Evolutionary conservation across 2,329 filamentous ascomycete species (phyloP), one percentile per base, ranked within the genome.

Genomic region (Pseudogymnoascus sp.): DNA sequence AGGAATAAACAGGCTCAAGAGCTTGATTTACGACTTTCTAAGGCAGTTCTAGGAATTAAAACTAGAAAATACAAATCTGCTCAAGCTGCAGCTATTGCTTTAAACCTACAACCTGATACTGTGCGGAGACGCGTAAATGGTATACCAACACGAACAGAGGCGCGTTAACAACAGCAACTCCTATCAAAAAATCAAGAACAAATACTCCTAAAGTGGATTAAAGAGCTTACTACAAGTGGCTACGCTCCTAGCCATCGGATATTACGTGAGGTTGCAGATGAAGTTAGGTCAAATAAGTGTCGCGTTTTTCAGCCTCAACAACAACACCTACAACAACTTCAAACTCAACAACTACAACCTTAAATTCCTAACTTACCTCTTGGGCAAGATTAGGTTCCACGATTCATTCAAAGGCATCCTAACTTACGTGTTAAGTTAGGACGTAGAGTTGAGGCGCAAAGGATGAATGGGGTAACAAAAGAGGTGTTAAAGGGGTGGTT

Each of bases 171-270:
- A 1, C n/a, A 60, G 11, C n/a, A 60, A n/a, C 9, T 26, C 2
- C 39, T 60, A 8, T 47, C 39, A 9, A 13, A 50, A 24, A 50
- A n/a, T 21, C 8, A 60, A 50, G 59, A 60, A 21, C 11, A 57
- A 15, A 35, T n/a, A 5, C 39, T 61, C 10, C 29, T 61, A 24
- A 61, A 54, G 59, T 61, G 31, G 40, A 61, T 61, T 8, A 57
- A 61, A 13, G 24, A 54, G n/a, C 29, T 60, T 24, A 60, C n/a
- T 21, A 10, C 3, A 3, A 50, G 59, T 35, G 29, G 59, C n/a
- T 60, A 60, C 15, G 11, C 58, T 31, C 58, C 58, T 13, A 17
- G 24, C 5, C 29, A 59, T 17, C 15, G n/a, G n/a, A n/a, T n/a
- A n/a, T n/a, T n/a, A n/a, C n/a, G n/a, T n/a, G n/a, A n/a, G n/a